Conservation (phyloP, 2,329 filamentous ascomycete genomes). For the Ceratocystis cubensis region DNA sequence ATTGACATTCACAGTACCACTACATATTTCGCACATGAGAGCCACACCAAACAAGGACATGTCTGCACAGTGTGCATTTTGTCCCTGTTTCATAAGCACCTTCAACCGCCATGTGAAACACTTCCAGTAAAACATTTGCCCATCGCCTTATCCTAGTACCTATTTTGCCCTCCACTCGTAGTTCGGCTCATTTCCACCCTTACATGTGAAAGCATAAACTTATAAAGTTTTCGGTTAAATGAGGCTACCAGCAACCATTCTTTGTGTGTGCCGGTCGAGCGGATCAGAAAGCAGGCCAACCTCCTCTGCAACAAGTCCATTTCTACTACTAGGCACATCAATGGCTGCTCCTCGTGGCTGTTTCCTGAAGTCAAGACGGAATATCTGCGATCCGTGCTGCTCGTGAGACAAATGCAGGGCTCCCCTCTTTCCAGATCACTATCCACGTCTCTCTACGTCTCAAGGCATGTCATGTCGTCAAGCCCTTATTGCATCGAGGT, state of each 20-base stretch:
- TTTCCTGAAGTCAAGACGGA: not conserved
- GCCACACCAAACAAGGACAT: not conserved
- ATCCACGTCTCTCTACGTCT: no score
- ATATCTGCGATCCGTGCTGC: not conserved
- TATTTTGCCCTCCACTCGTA: not conserved
- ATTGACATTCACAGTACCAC: slow-evolving; percentile 4
- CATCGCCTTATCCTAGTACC: not conserved
- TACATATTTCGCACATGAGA: not conserved
- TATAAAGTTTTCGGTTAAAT: no score
- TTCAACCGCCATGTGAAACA: not conserved
- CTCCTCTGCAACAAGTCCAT: not conserved
- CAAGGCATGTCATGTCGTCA: not conserved
- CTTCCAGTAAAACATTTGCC: not conserved
- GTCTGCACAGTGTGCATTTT: slow-evolving; percentile 15
- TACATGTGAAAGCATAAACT: not conserved
- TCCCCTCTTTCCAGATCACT: not conserved
- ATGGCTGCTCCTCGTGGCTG: not conserved
- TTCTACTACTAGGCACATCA: not conserved
- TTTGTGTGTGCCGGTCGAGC: not conserved
- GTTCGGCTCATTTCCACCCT: not conserved
- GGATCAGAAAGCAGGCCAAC: not conserved
- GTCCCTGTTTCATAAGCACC: slow-evolving; percentile 9
- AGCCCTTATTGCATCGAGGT: not conserved
- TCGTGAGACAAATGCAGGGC: not conserved
- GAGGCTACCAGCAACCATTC: not conserved